These are phyloP conservation scores for Xanthoceras sorbifolium DNA, from an alignment of 345 rosid genomes.

Conservation along the genomic window DNA sequence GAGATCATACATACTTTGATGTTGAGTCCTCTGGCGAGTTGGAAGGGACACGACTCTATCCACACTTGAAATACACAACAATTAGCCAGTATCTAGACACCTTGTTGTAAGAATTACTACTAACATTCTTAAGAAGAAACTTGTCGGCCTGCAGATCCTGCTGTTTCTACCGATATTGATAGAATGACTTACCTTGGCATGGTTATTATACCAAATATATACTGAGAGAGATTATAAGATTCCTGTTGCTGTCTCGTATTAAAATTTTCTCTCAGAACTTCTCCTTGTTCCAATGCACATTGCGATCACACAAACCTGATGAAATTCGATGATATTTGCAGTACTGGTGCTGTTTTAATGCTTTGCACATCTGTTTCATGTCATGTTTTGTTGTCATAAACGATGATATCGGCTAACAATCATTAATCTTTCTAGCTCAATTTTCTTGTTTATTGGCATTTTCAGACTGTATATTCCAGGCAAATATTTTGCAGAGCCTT, in stretches of 20 bases:
- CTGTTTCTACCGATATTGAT: not conserved
- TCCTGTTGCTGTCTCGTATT: too few species aligned
- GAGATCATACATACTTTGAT: slow-evolving; percentile 57
- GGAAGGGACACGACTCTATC: slow-evolving; percentile 52
- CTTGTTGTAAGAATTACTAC: slow-evolving; percentile 22
- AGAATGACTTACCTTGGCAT: too few species aligned
- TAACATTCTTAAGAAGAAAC: not conserved
- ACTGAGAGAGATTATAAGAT: too few species aligned
- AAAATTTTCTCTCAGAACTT: too few species aligned
- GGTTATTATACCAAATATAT: too few species aligned
- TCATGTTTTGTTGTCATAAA: not conserved
- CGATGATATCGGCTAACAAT: not conserved
- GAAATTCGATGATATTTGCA: too few species aligned
- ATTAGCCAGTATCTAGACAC: slow-evolving; percentile 44
- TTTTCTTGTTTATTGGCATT: too few species aligned
- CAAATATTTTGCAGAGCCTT: not conserved
- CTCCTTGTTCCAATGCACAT: too few species aligned
- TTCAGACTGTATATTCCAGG: not conserved
- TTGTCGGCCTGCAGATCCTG: not conserved
- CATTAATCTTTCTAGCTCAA: not conserved
- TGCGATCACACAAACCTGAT: too few species aligned
- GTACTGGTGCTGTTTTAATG: too few species aligned
- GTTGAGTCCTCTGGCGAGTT: slow-evolving; percentile 40
- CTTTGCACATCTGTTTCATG: not conserved
- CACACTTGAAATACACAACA: slow-evolving; percentile 51